Conservation (phyloP, 345 rosid species). For the Lepidium didymum region DNA sequence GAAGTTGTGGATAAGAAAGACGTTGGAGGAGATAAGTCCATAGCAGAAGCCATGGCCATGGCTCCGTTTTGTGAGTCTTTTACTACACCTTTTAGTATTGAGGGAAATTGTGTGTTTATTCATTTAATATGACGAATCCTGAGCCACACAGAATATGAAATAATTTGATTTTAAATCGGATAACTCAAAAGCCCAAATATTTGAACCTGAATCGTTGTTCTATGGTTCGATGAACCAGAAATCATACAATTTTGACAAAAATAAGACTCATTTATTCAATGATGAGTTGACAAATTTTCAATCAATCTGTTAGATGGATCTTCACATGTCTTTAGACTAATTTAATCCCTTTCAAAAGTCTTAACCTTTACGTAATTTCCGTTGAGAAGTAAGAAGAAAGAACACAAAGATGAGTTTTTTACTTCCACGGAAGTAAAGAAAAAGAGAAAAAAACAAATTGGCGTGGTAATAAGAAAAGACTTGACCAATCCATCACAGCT, state of each 20-base stretch:
- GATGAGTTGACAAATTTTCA: not conserved
- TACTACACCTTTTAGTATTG: not conserved
- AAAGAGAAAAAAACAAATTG: slow-evolving; percentile 1
- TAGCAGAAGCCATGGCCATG: slow-evolving; percentile 29
- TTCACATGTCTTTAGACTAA: slow-evolving; percentile 3
- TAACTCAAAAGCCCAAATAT: not conserved
- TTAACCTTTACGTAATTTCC: not conserved
- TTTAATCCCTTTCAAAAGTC: slow-evolving; percentile 1
- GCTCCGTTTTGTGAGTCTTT: not conserved
- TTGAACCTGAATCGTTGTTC: not conserved
- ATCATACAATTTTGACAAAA: not conserved
- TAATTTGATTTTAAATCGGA: not conserved
- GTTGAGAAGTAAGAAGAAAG: not conserved
- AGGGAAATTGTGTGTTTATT: not conserved
- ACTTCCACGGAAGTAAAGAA: slow-evolving; percentile 1
- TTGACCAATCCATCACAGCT: slow-evolving; percentile 16
- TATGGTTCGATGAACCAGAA: not conserved
- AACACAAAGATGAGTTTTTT: not conserved
- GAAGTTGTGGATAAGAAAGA: slow-evolving; percentile 38
- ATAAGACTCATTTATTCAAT: not conserved
- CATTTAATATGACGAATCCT: not conserved
- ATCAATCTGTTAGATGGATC: not conserved
- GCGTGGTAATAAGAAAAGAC: not conserved
- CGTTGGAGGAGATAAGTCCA: slow-evolving; percentile 35
- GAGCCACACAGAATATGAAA: slow-evolving; percentile 15